Percentiles rank a stretch among this genome's conserved stretches.
Conservation (phyloP, 208 protist species). For the Trypanosoma boissoni region DNA sequence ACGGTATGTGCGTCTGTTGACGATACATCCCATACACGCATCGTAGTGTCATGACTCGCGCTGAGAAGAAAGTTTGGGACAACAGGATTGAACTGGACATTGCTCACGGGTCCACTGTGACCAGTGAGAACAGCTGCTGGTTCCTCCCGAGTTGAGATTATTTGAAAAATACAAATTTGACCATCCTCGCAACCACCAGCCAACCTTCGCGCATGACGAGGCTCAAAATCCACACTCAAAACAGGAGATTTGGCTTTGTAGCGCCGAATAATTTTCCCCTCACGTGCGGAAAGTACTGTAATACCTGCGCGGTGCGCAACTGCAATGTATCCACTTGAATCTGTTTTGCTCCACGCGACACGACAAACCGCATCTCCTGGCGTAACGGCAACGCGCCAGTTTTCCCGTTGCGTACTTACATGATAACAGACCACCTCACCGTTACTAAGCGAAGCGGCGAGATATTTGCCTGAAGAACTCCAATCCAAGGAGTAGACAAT, state of each 20-base stretch:
- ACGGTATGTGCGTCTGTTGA: slow-evolving; percentile 58
- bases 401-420: slow-evolving; percentile 55
- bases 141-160: slow-evolving; percentile 43
- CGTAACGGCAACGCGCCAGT: slow-evolving; percentile 49
- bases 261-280: slow-evolving; percentile 71
- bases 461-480: slow-evolving; percentile 79
- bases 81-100: slow-evolving; percentile 75
- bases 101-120: slow-evolving; percentile 74
- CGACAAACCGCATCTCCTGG: slow-evolving; percentile 45
- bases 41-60: slow-evolving; percentile 83
- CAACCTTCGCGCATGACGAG: slow-evolving; percentile 52
- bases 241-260: slow-evolving; percentile 46
- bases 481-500: slow-evolving; percentile 77
- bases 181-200: slow-evolving; percentile 86
- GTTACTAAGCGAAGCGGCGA: slow-evolving; percentile 61
- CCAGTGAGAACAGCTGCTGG: slow-evolving; percentile 58
- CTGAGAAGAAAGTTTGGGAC: slow-evolving; percentile 75
- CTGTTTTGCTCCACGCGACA: slow-evolving; percentile 44
- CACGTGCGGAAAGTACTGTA: slow-evolving; percentile 56
- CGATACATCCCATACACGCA: slow-evolving; percentile 89
- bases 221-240: slow-evolving; percentile 74
- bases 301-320: slow-evolving; percentile 52
- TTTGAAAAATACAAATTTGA: slow-evolving; percentile 70
- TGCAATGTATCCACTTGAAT: slow-evolving; percentile 51
- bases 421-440: slow-evolving; percentile 78